Base-by-base conservation (phyloP, 306 rosid genomes). In the Quercus variabilis region DNA sequence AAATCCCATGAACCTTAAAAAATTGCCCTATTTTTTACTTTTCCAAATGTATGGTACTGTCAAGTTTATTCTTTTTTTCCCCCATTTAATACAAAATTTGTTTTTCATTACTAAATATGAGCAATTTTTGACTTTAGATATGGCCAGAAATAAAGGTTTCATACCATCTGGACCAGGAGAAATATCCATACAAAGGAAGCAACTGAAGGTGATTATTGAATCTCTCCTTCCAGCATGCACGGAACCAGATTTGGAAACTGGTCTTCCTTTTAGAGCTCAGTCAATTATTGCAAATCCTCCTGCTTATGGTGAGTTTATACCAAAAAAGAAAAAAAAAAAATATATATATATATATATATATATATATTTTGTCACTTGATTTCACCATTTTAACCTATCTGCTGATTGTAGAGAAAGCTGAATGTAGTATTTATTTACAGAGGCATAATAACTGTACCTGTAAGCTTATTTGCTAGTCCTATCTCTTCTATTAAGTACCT, bases 211-310 rank as follows among this genome's bases (percentile, higher is more conserved):
- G 73, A 90, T 95, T 83, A 90, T 90, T 60, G 93, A 95, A 76
- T 93, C 99, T 85, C 90, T 92, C 84, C 99, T 88, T 83, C 99
- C 98, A 46, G 99, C 99, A 51, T 95, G 99, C 85, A 95, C 97
- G 1, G 97, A 87, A 76, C 93, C 99, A 76, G 97, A 91, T 88
- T 71, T 81, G 25, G 98, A 95, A 86, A 93, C 97, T 31, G 91
- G 91, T n/a, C 73, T 57, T 74, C 89, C 96, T 70, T 95, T 95
- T 83, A 88, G 85, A 79, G 97, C 97, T 68, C 99, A 93, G 83
- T 96, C 99, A 78, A 93, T 95, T 82, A 93, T 95, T 88, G 98
- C 98, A 79, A 95, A 95, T 73, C 96, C 97, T 87, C 97, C 98
- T 78, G 97, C 94, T 59, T 95, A 86, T 83, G 99, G 99, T 93